These are phyloP conservation scores for Trebouxia sp. DNA, from an alignment of 139 green algal species.

Conservation along the genomic window DNA sequence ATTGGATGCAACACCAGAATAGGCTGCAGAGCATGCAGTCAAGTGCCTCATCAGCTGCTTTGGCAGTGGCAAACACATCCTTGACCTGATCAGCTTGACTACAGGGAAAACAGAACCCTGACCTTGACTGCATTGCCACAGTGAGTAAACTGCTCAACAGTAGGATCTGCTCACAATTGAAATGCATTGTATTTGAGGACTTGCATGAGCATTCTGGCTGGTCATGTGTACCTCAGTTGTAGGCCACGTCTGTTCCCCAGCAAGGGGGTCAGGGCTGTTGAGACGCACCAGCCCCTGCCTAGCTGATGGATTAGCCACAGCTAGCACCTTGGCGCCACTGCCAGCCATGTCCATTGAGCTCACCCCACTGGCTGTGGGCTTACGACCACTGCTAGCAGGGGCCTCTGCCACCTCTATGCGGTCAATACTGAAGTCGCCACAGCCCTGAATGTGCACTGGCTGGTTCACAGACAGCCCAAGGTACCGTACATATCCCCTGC, in stretches of 20 bases:
- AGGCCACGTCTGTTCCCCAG: constrained; percentile 91
- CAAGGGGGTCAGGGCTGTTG: constrained; percentile 62
- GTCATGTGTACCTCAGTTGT: constrained; percentile 72
- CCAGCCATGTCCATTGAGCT: constrained; percentile 11
- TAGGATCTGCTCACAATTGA: background rate
- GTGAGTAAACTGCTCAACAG: no score
- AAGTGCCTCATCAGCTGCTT: no score
- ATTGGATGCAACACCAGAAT: no score
- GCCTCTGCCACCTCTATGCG: constrained; percentile 56
- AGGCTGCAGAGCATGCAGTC: no score
- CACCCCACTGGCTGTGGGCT: background rate
- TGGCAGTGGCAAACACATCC: no score
- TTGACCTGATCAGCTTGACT: no score
- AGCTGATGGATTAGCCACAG: constrained; percentile 34
- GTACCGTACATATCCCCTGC: constrained; percentile 70
- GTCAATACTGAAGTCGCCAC: constrained; percentile 80
- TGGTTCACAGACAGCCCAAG: constrained; percentile 75
- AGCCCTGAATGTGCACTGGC: constrained; percentile 72
- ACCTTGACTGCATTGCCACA: no score
- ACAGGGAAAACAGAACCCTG: no score
- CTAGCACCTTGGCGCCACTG: constrained; percentile 8
- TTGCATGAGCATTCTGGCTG: background rate
- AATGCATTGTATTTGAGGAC: background rate
- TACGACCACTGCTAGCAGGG: constrained; percentile 25
- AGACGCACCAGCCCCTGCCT: constrained; percentile 66